Evolutionary conservation across 1,284 basidiomycete species (phyloP), one percentile per base, ranked within the genome.

Genomic region (Ustilago bromivora): DNA sequence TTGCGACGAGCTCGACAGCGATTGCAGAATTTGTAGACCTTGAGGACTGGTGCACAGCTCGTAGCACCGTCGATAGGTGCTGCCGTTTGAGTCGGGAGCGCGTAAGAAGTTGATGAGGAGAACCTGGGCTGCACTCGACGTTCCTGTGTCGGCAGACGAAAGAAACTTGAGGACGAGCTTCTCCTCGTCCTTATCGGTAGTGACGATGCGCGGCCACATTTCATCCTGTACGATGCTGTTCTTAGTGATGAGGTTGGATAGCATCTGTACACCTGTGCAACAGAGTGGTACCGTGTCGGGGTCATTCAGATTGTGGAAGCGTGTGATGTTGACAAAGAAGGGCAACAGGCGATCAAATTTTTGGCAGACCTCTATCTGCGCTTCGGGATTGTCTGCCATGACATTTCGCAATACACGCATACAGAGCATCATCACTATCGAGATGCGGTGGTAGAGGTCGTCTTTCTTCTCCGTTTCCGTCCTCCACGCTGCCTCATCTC

Each of bases 231-330:
- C 59, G 0, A 46, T 34, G 13, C 51, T 41, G n/a, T 79, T 79
- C 3, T 51, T 38, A 17, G 74, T 79, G 52, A 77, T 65, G 12
- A 77, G 60, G 31, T 79, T 79, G 47, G 75, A 71, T 2, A 79
- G 71, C 61, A 79, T 63, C 55, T 79, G 78, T 10, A 54, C 71
- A 6, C 61, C 68, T 2, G 76, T 52, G 9, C 78, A 65, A 23
- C 62, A 57, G 8, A 79, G 58, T 0, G 66, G 57, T 4, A 57
- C 19, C 47, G 59, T 51, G 17, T 72, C 69, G 3, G 74, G 63
- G 17, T 76, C 69, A 51, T 65, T 72, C 53, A 72, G 32, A 6
- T 69, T 71, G 32, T 71, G 69, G 35, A 71, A 76, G 31, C 61
- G 64, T 11, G 74, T 69, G 47, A 71, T 23, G 43, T 67, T 65